Conservation (phyloP, 345 rosid species). For the Brassica incana region DNA sequence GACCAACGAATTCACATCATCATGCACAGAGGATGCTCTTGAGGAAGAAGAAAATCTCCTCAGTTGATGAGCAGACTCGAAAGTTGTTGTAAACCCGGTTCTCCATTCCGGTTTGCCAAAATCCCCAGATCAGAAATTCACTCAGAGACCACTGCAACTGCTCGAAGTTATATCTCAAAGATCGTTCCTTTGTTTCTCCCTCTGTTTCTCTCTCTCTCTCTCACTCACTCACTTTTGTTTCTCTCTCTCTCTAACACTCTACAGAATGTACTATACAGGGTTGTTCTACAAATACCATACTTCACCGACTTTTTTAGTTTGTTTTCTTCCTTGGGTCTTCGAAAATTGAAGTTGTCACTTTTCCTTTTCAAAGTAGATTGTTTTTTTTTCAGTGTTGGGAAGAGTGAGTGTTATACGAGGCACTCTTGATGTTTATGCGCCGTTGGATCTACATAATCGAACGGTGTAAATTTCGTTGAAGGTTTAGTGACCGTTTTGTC, state of each 20-base stretch:
- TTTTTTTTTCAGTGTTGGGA: slow-evolving; percentile 27
- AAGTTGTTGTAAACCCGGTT: slow-evolving; percentile 42
- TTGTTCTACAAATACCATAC: slow-evolving; percentile 35
- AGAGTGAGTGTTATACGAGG: slow-evolving; percentile 48
- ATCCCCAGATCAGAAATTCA: slow-evolving; percentile 22
- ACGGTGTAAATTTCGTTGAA: slow-evolving; percentile 41
- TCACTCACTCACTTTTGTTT: slow-evolving; percentile 19
- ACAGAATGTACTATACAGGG: slow-evolving; percentile 34
- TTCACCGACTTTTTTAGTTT: slow-evolving; percentile 33
- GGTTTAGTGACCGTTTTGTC: slow-evolving; percentile 82
- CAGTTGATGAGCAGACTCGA: slow-evolving; percentile 41
- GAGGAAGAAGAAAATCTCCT: slow-evolving; percentile 42
- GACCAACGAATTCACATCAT: slow-evolving; percentile 40
- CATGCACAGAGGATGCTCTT: slow-evolving; percentile 39
- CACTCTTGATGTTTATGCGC: slow-evolving; percentile 25
- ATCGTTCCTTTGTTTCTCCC: slow-evolving; percentile 7
- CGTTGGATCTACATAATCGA: slow-evolving; percentile 60
- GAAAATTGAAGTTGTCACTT: slow-evolving; percentile 41
- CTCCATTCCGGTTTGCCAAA: slow-evolving; percentile 42
- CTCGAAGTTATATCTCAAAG: slow-evolving; percentile 13
- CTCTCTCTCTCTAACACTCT: slow-evolving; percentile 39
- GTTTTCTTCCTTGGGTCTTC: slow-evolving; percentile 46
- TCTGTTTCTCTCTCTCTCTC: slow-evolving; percentile 1
- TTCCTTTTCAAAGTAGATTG: slow-evolving; percentile 32
- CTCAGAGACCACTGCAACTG: background rate